Evolutionary conservation across 1,284 basidiomycete species (phyloP), one percentile per base, ranked within the genome.

Genomic region (Vanrija sp.): DNA sequence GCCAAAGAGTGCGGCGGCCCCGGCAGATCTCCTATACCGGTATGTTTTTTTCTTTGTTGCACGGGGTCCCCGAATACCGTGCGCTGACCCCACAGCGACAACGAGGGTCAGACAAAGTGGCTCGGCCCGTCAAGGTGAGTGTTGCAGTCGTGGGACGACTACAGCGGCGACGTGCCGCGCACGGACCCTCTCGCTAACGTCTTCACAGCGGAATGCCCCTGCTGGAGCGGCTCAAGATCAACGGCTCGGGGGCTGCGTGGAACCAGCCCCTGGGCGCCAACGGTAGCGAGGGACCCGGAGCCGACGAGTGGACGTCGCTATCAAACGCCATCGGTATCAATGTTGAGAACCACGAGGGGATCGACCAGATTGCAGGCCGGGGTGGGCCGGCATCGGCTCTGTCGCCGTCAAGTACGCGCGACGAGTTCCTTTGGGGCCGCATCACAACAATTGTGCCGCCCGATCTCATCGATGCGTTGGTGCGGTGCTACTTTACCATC

Each of bases 401-500:
- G 9, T 55, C 60, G 6, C 60, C 60, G 3, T 62, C 57, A 21
- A 58, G 57, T 39, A 42, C 46, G 3, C 42, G 43, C 51, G 60
- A 61, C 53, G 60, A 61, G 38, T 61, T 47, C 28, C 43, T 66
- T 12, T 69, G 67, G 67, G 55, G 54, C 39, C 55, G 59, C 10
- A 58, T 69, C 12, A 56, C 59, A 15, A 57, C 51, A 12, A 44
- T 65, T 7, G 55, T 61, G 15, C 66, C 67, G 1, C 53, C 62
- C 38, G 62, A 67, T 23, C 63, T 69, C 5, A 38, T 54, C n/a
- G 52, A 54, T 48, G 64, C 59, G 19, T 47, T 69, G 14, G 61
- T 69, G 15, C 62, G 63, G 21, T 62, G 63, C 14, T 69, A 69
- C 60, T 69, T 69, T 49, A 69, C 67, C 10, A 67, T 67, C 39